A percentile compares a stretch with the other conserved stretches of the same genome.
These are phyloP conservation scores for Lagerstroemia speciosa DNA, from an alignment of 345 rosid species.

Conservation along the genomic window DNA sequence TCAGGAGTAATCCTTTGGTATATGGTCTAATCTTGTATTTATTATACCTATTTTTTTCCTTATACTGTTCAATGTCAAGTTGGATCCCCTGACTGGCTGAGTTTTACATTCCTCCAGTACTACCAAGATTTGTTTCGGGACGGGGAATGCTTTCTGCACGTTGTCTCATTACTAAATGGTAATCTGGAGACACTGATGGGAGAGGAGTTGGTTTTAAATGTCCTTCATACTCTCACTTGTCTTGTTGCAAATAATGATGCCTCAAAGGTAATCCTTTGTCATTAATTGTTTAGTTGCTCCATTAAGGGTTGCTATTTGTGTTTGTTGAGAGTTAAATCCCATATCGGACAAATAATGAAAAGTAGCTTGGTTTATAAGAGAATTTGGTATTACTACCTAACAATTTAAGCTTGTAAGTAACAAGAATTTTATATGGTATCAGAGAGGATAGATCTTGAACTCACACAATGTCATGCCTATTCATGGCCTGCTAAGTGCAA, in stretches of 20 bases:
- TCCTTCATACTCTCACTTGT: slow-evolving; percentile 71
- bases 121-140: slow-evolving; percentile 82
- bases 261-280: slow-evolving; percentile 62
- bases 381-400: no score
- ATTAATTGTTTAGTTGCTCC: not conserved
- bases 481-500: no score
- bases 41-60: slow-evolving; percentile 2
- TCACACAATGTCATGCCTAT: no score
- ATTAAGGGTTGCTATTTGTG: not conserved
- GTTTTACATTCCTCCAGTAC: slow-evolving; percentile 43
- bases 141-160: slow-evolving; percentile 90
- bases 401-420: no score
- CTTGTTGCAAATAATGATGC: slow-evolving; percentile 73
- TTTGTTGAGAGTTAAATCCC: no score
- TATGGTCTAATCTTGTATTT: slow-evolving; percentile 6
- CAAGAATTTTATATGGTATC: no score
- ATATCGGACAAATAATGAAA: no score
- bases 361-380: no score
- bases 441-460: no score
- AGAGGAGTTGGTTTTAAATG: slow-evolving; percentile 80
- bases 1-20: slow-evolving; percentile 56
- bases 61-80: not conserved
- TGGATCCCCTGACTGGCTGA: not conserved
- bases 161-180: slow-evolving; percentile 85
- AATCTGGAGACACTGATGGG: slow-evolving; percentile 66